A percentile compares a stretch with the other conserved stretches of the same genome.
phyloP scores from a whole-genome alignment of 495 filamentous ascomycete species.

The Annulohypoxylon bovei region DNA sequence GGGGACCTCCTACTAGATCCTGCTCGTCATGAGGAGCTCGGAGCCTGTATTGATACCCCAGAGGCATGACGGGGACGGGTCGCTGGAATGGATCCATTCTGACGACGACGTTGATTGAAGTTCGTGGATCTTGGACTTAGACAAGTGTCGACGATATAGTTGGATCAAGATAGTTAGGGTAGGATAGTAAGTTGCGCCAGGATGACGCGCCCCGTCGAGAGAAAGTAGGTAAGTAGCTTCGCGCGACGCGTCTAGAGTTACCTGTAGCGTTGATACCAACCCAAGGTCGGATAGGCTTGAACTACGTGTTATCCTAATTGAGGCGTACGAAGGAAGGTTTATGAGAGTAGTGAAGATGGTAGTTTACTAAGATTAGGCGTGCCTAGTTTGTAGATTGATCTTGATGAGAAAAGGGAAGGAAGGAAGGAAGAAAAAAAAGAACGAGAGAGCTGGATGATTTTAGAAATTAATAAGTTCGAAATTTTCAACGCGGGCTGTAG shows the following conservation, averaged over 20 bases:
- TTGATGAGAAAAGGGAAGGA: too few species aligned
- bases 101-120: too few species aligned
- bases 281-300: not conserved
- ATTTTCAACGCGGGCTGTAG: too few species aligned
- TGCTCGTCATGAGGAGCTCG: not conserved
- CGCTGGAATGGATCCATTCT: too few species aligned
- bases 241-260: not conserved
- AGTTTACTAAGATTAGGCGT: too few species aligned
- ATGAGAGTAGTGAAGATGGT: too few species aligned
- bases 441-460: too few species aligned
- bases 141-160: not conserved
- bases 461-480: too few species aligned
- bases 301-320: not conserved
- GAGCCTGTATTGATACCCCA: too few species aligned
- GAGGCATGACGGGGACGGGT: too few species aligned
- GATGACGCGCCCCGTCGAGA: not conserved
- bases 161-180: not conserved
- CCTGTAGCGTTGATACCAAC: not conserved
- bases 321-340: not conserved
- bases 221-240: not conserved
- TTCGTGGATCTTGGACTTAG: not conserved
- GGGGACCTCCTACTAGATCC: not conserved
- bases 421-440: too few species aligned
- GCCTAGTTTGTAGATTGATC: too few species aligned
- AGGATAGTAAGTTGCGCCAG: not conserved